Conservation (phyloP, 1,139 yeast species). For the Diutina mesorugosa region DNA sequence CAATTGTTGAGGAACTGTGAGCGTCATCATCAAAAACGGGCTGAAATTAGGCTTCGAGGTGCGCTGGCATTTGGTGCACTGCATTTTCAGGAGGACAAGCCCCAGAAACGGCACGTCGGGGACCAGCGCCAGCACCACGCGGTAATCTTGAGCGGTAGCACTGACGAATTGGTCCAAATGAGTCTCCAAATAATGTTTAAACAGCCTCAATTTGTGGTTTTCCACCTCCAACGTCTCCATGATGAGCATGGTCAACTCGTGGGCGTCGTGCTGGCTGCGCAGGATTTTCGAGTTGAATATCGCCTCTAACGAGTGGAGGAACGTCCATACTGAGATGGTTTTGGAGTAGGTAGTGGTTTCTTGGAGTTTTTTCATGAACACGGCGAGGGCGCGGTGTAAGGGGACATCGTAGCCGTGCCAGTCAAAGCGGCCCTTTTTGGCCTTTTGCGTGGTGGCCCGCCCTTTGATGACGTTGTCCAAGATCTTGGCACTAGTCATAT, state of each 20-base stretch:
- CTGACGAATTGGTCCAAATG: not conserved
- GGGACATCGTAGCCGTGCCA: conserved; percentile 22
- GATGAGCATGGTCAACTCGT: conserved; percentile 72
- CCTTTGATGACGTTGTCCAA: conserved; percentile 9
- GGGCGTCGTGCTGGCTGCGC: conserved; percentile 86
- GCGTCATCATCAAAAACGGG: conserved; percentile 60
- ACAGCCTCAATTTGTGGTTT: conserved; percentile 17
- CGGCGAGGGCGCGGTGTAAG: conserved; percentile 45
- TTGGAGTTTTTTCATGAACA: conserved; percentile 45
- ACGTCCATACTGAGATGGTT: conserved; percentile 65
- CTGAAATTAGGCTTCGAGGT: conserved; percentile 48
- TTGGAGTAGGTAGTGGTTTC: conserved; percentile 43
- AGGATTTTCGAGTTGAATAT: conserved; percentile 71
- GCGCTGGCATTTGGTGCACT: conserved; percentile 55
- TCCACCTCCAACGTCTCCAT: conserved; percentile 72
- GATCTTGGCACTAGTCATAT: conserved; percentile 13
- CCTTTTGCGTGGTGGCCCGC: not conserved
- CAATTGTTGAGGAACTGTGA: conserved; percentile 56
- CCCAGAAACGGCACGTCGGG: conserved; percentile 74
- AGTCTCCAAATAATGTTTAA: conserved; percentile 7
- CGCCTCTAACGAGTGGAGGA: conserved; percentile 58
- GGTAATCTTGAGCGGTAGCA: not conserved
- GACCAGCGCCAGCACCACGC: conserved; percentile 5
- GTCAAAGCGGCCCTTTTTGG: not conserved
- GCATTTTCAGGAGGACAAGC: conserved; percentile 47